These are phyloP conservation scores for Cercophora samala DNA, from an alignment of 495 filamentous ascomycete species.

Conservation along the genomic window DNA sequence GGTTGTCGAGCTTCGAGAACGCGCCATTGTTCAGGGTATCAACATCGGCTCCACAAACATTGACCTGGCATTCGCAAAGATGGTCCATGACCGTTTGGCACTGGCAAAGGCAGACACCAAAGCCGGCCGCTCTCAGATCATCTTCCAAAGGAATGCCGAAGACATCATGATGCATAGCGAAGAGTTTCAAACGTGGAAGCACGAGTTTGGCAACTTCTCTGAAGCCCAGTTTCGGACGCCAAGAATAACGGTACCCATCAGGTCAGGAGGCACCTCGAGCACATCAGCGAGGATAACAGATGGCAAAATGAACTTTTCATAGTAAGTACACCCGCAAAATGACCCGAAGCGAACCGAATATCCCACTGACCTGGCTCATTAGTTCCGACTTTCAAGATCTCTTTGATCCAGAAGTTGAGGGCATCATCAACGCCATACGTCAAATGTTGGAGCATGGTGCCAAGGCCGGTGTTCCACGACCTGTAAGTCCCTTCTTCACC, in stretches of 20 bases:
- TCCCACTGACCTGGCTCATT: background rate
- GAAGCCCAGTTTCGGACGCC: background rate
- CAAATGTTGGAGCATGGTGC: background rate
- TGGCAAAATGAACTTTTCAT: constrained; percentile 5
- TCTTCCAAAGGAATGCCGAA: background rate
- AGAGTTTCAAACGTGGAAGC: constrained; percentile 4
- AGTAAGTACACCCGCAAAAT: background rate
- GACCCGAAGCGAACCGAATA: too few species aligned
- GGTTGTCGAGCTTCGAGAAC: background rate
- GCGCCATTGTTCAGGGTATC: background rate
- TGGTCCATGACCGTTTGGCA: background rate
- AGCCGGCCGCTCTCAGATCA: background rate
- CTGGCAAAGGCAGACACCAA: background rate
- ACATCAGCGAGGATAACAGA: background rate
- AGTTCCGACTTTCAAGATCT: background rate
- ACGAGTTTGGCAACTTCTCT: background rate
- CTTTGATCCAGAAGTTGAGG: background rate
- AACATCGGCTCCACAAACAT: constrained; percentile 7
- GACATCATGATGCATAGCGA: constrained; percentile 6
- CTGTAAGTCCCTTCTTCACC: background rate
- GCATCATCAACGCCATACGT: constrained; percentile 3
- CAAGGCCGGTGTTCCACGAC: background rate
- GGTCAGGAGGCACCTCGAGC: background rate
- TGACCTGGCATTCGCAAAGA: background rate
- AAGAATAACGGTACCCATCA: background rate